Base-by-base conservation (phyloP, 495 filamentous ascomycete genomes). In the Penicillium desertorum region DNA sequence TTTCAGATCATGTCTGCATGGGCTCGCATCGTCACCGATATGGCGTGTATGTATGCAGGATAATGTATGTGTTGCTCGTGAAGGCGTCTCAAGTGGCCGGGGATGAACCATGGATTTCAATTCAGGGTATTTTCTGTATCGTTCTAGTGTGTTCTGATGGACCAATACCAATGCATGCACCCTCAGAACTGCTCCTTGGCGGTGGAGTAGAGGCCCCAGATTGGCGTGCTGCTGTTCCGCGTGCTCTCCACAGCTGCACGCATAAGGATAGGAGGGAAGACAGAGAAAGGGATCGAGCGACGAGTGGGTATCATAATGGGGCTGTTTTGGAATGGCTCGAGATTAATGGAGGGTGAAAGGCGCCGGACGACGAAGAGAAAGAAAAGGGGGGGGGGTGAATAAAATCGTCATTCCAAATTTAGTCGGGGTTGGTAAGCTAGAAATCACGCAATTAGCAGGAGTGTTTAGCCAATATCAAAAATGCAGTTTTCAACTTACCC, bases 401-500 rank as follows among this genome's bases (percentile, higher is more conserved):
- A 53, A 34, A 44, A 23, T 50, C 57, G 41, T 22, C 23, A 25
- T 37, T 20, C 47, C 37, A 25, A 17, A 19, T 5, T 74, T 73
- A 77, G 54, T 83, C 80, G 34, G 80, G 79, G 62, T 83, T 83
- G n/a, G 80, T 78, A 57, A 82, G 71, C 80, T 83, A 59, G 19
- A 45, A 48, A 14, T 11, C 32, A 29, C 9, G 8, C 16, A 7
- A 60, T 76, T 64, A 76, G 72, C 50, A 51, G 37, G 30, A n/a
- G 20, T 43, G 16, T 39, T 8, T 3, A 2, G 30, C 27, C 11
- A 11, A 19, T 32, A 20, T 48, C 3, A 2, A 32, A 9, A 22
- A 4, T 29, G 11, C 4, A 22, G 42, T 50, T 27, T 25, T 14
- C 19, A 10, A 75, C 80, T 71, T 62, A 83, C 81, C 11, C 79